These are phyloP conservation scores for Aspergillus carbonarius DNA, from an alignment of 2,329 filamentous ascomycete genomes.

Conservation along the genomic window DNA sequence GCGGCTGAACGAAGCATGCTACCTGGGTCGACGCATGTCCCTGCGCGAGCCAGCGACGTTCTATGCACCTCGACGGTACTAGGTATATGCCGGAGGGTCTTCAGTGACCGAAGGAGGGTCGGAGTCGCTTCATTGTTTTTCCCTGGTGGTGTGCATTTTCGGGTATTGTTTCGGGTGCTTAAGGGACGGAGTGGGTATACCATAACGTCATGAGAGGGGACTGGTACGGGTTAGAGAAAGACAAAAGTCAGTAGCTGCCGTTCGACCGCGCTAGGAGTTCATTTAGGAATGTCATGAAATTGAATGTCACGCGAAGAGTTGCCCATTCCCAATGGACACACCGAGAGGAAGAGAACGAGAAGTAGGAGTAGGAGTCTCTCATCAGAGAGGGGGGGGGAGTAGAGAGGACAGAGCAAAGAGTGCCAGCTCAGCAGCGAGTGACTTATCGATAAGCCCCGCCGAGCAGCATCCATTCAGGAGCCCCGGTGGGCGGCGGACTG, in stretches of 20 bases:
- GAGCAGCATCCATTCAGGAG: no score
- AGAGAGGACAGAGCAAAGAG: not conserved
- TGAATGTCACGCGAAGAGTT: slow-evolving; percentile 1
- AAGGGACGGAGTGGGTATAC: slow-evolving; percentile 3
- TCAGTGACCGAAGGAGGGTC: slow-evolving; percentile 1
- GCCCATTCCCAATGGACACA: not conserved
- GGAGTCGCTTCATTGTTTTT: slow-evolving; percentile 4
- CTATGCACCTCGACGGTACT: slow-evolving; percentile 16
- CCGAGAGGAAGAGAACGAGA: not conserved
- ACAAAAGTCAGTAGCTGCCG: not conserved
- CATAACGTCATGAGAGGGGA: slow-evolving; percentile 6
- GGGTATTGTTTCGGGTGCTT: slow-evolving; percentile 9
- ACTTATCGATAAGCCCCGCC: slow-evolving; percentile 26
- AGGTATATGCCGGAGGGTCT: slow-evolving; percentile 9
- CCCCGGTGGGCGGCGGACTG: not conserved
- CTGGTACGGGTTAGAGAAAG: not conserved
- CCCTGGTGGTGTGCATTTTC: slow-evolving; percentile 4
- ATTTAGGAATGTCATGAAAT: not conserved
- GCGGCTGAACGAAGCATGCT: slow-evolving; percentile 12
- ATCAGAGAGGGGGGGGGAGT: not conserved
- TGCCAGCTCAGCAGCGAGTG: slow-evolving; percentile 10
- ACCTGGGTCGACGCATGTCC: slow-evolving; percentile 15
- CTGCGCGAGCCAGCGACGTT: slow-evolving; percentile 17
- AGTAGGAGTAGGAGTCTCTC: not conserved
- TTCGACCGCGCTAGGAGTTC: not conserved